phyloP scores from a whole-genome alignment of 2,329 filamentous ascomycete genomes.

The Talaromyces rugulosus region DNA sequence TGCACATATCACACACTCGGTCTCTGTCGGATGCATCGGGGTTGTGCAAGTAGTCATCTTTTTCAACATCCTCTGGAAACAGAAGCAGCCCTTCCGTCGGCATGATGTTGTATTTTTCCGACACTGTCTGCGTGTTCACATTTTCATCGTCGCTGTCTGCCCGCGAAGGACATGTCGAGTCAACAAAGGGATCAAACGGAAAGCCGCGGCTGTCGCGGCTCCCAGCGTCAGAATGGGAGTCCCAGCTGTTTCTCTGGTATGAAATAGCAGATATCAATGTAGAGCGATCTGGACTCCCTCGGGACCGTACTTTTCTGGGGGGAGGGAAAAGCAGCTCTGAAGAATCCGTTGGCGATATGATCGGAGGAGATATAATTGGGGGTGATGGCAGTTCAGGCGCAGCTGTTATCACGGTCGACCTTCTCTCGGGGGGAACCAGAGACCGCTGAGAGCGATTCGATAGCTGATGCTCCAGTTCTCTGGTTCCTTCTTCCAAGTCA shows the following conservation, averaged over 20 bases:
- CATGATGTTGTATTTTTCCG: constrained; percentile 69
- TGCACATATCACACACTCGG: constrained; percentile 62
- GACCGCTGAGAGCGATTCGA: constrained; percentile 9
- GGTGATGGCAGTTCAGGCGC: constrained; percentile 43
- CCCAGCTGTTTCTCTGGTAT: constrained; percentile 62
- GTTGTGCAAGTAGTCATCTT: constrained; percentile 69
- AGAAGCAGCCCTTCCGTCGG: constrained; percentile 63
- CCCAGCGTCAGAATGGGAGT: constrained; percentile 48
- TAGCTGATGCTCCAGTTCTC: constrained; percentile 6
- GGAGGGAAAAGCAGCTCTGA: constrained; percentile 38
- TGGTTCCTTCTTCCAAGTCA: constrained; percentile 26
- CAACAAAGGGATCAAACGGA: constrained; percentile 55
- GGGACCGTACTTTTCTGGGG: constrained; percentile 43
- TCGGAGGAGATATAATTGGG: constrained; percentile 34
- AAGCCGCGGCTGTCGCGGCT: constrained; percentile 50
- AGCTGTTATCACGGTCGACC: constrained; percentile 19
- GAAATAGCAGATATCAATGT: constrained; percentile 50
- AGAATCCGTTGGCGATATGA: constrained; percentile 40
- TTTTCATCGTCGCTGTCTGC: constrained; percentile 62
- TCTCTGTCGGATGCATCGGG: constrained; percentile 62
- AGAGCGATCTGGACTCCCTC: constrained; percentile 50
- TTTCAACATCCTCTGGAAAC: constrained; percentile 69
- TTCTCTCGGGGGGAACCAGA: constrained; percentile 16
- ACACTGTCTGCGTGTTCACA: constrained; percentile 68
- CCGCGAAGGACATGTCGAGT: constrained; percentile 56